Evolutionary conservation across 2,329 filamentous ascomycete genomes (phyloP), one percentile per base, ranked within the genome.

Genomic region (Capronia americana): DNA sequence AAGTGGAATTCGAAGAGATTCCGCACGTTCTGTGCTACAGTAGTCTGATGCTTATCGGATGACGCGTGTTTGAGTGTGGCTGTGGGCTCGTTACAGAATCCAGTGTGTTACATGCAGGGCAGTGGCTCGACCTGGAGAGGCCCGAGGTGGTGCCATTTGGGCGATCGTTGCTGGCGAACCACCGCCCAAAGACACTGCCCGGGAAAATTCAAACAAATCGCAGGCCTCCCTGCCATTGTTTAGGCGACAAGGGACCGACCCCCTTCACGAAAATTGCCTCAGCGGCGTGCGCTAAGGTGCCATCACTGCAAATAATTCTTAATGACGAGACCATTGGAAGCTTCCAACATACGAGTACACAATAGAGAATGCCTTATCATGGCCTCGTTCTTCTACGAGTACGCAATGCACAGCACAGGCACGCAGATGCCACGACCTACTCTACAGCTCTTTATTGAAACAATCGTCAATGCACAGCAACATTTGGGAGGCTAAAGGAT

Each of bases 41-140:
- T n/a, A 44, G 24, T 17, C 34, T 44, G 55, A 3, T 17, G 48
- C 48, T 51, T 51, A 51, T 55, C 53, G 28, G 26, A 44, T 46
- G 55, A 57, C 55, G 55, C 55, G 55, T 41, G 55, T 56, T 56
- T 30, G 55, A 44, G n/a, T 46, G 55, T 57, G 55, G 55, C 55
- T 57, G 32, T 57, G 55, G n/a, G 53, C 53, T 34, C 26, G 53
- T 32, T 55, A 20, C 53, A 55, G 53, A 55, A 20, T 30, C 14
- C 28, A n/a, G 53, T 24, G 17, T 32, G 26, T 55, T 24, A 30
- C 51, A 28, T 51, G 48, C 48, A 51, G 48, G 48, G 20, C 32
- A 14, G 5, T 12, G 34, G 7, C 38, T 44, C 38, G 38, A n/a
- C 38, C 17, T 44, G 17, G 48, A 51, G 10, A 51, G 44, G 26